Evolutionary conservation across 202 grass and related monocot species (phyloP), one percentile per base, ranked within the genome.

Genomic region (Cymbopogon flexuosus): DNA sequence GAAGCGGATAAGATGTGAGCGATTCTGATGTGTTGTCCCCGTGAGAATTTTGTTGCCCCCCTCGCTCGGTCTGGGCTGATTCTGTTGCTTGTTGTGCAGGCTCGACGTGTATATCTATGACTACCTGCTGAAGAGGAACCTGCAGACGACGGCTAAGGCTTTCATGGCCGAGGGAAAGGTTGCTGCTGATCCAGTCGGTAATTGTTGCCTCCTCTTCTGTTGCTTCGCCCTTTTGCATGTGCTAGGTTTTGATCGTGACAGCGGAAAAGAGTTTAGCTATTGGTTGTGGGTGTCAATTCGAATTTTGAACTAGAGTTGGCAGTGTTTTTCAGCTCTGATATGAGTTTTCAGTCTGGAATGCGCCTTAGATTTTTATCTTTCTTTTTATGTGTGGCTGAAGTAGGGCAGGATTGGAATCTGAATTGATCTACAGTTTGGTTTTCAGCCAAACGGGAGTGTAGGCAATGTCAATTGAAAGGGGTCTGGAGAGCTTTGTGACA

Each of bases 81-180:
- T 80, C 30, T 12, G 34, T 13, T 81, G 49, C 27, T 81, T 59
- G 31, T 72, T 65, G 37, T 80, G 73, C 81, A 99, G 96, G 96
- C 87, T 99, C 30, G 96, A 99, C 91, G 96, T 99, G 18, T 99
- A 99, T 85, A 99, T 99, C 78, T 93, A 99, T 70, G 96, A 99
- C 77, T 99, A 99, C 60, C 59, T 99, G 43, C 49, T 96, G 22
- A 99, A 99, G 88, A 80, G 92, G 82, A 99, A 99, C 83, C 62
- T 99, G 62, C 96, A 99, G 75, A 79, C 90, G 1, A 99, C 96
- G 37, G 96, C 96, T 8, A 99, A 99, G 83, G 96, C 92, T 8
- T 99, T 99, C 85, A 96, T 93, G 92, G 73, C 92, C 14, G 96
- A 99, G 88, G 96, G 96, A 21, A 99, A 99, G 78, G 96, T 99